phyloP scores from a whole-genome alignment of 768 basidiomycete genomes.

The Gyrodon lividus region DNA sequence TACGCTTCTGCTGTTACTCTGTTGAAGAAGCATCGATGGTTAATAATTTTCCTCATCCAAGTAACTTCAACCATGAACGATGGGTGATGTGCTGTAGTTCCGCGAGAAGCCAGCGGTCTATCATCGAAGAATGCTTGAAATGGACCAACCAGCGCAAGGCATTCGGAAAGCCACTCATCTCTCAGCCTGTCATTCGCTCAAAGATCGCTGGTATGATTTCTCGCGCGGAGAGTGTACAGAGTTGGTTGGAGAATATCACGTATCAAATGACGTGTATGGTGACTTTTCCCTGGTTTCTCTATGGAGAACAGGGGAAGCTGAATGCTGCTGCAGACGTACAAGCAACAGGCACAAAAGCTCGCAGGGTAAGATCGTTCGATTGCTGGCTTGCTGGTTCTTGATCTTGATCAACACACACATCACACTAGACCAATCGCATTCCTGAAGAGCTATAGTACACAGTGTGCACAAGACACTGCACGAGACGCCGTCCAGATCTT shows the following conservation, averaged over 20 bases:
- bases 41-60: conserved; percentile 27
- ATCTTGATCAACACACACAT: not conserved
- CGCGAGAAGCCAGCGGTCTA: conserved; percentile 64
- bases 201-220: conserved; percentile 91
- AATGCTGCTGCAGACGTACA: conserved; percentile 49
- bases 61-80: conserved; percentile 94
- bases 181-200: conserved; percentile 82
- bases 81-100: conserved; percentile 87
- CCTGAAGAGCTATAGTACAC: conserved; percentile 76
- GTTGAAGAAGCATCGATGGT: not conserved
- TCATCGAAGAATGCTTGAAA: conserved; percentile 85
- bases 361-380: conserved; percentile 53
- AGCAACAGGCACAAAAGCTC: conserved; percentile 67
- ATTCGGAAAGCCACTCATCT: conserved; percentile 83
- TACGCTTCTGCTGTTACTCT: conserved; percentile 7
- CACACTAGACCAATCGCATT: conserved; percentile 65
- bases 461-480: conserved; percentile 75
- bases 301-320: not conserved
- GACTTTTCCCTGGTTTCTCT: conserved; percentile 6
- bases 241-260: conserved; percentile 86
- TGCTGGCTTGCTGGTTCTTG: not conserved
- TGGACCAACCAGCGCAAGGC: conserved; percentile 90
- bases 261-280: conserved; percentile 88
- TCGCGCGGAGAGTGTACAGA: conserved; percentile 75
- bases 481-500: conserved; percentile 79